These are phyloP conservation scores for Populus hybrid DNA, from an alignment of 441 rosid species.

Conservation along the genomic window DNA sequence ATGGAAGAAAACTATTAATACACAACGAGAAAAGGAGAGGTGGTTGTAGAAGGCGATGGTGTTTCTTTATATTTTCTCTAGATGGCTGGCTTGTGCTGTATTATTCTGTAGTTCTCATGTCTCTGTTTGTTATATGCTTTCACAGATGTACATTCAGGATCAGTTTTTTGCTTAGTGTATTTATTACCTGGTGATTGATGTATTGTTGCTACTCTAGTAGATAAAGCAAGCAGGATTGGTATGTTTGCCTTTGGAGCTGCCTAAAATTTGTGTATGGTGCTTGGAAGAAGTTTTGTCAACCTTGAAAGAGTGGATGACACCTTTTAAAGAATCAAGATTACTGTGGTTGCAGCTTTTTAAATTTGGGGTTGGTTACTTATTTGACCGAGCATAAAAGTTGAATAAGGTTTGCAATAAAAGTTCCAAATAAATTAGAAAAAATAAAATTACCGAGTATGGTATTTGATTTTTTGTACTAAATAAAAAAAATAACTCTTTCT, in stretches of 20 bases:
- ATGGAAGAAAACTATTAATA: slow-evolving; percentile 5
- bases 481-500: no score
- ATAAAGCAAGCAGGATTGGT: neutral
- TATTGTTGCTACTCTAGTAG: neutral
- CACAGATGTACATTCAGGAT: slow-evolving; percentile 2
- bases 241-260: neutral
- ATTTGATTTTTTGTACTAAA: no score
- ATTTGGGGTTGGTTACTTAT: no score
- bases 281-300: no score
- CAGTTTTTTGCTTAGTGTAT: slow-evolving; percentile 1
- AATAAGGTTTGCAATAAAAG: no score
- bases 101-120: slow-evolving; percentile 7
- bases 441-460: no score
- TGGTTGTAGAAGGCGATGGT: neutral
- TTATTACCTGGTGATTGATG: neutral
- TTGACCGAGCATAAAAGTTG: no score
- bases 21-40: neutral
- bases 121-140: neutral
- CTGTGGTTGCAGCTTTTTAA: no score
- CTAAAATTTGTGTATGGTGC: neutral
- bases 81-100: slow-evolving; percentile 10
- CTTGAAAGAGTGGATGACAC: no score
- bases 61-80: neutral
- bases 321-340: no score
- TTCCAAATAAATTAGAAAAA: no score